Evolutionary conservation across 2,329 filamentous ascomycete species (phyloP), one percentile per base, ranked within the genome.

Genomic region (Phialophora verrucosa): DNA sequence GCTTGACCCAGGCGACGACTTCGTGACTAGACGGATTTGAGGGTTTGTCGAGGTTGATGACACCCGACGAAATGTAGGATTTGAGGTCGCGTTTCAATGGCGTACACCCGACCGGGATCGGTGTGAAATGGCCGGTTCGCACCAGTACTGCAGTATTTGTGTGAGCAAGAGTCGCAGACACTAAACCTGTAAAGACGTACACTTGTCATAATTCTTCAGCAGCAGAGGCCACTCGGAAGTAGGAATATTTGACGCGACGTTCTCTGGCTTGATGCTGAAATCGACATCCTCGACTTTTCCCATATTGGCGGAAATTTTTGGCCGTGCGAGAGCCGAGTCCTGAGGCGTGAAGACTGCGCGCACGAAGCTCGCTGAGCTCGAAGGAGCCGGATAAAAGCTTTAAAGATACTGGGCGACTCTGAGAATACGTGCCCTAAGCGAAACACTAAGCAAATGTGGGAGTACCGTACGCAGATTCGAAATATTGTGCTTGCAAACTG

Each of bases 1-100:
- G 90, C 90, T 99, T 99, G 74, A 98, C 91, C 95, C 95, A 99
- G 73, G 95, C 94, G 77, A 99, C 95, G 72, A 99, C 95, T 85
- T 99, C 95, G 86, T 99, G 95, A 76, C 91, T 95, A 73, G 93
- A 97, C 62, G 94, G 94, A 84, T 99, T 99, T 61, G 93, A 96
- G 65, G 94, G 95, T 84, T 96, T 96, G 83, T 96, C 92, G 74
- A 97, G 89, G 84, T 99, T 99, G 83, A 99, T 98, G 66, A 99
- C 94, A 82, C 95, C 95, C 71, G 92, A 96, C 79, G 91, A 94
- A 78, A 99, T 89, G 83, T 98, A 99, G 71, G 91, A 93, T 85
- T 97, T 97, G 77, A 99, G 87, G 79, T 98, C 94, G 80, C 95
- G 91, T 82, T 92, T 93, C 78, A 96, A 84, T 63, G 95, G 95